Evolutionary conservation across 164 flowering plant genomes (phyloP).

Genomic region (Chloranthus sessilifolius): DNA sequence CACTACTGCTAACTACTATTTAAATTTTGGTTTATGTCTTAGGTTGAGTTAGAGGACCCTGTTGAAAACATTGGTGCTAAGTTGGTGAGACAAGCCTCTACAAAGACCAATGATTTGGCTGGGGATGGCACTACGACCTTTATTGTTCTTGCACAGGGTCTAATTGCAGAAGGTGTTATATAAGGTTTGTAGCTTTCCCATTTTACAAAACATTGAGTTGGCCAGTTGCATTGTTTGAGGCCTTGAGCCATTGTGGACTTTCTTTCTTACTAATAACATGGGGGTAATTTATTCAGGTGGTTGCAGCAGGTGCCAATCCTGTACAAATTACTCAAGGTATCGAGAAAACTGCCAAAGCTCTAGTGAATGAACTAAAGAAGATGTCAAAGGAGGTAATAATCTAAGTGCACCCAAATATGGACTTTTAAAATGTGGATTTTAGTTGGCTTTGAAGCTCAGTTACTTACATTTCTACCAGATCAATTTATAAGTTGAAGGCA

Average conservation of each 20-base stretch:
- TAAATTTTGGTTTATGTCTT: background rate
- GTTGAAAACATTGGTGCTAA: conserved; percentile 98
- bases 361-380: conserved; percentile 71
- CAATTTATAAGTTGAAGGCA: too few species aligned
- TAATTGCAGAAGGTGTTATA: conserved; percentile 93
- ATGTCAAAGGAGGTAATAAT: conserved; percentile 84
- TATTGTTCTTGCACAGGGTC: conserved; percentile 97
- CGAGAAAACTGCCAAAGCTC: conserved; percentile 89
- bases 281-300: conserved; percentile 51
- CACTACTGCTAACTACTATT: background rate
- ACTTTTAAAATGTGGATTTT: too few species aligned
- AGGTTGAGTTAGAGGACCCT: conserved; percentile 98
- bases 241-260: too few species aligned
- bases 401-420: too few species aligned
- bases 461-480: too few species aligned
- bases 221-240: too few species aligned
- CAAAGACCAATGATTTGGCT: conserved; percentile 98
- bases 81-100: conserved; percentile 96
- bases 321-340: conserved; percentile 93
- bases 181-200: conserved; percentile 53
- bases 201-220: too few species aligned
- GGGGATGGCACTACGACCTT: conserved; percentile 99
- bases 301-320: conserved; percentile 99
- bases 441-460: too few species aligned
- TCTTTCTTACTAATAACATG: background rate